Evolutionary conservation across 176 grass and related monocot species (phyloP), one percentile per base, ranked within the genome.

Genomic region (Tillandsia fasciculata): DNA sequence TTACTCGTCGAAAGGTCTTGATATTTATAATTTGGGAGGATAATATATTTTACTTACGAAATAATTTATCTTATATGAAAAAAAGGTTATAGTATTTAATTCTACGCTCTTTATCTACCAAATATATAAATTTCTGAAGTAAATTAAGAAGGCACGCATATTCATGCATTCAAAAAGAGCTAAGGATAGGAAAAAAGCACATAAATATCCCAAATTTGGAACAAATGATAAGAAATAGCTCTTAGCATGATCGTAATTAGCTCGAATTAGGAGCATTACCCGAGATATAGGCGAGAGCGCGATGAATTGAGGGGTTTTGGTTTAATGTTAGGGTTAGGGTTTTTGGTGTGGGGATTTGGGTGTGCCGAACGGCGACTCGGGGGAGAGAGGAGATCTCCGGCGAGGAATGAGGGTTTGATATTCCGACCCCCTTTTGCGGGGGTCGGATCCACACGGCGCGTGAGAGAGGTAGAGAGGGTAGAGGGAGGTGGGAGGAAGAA

Each of bases 341-440:
- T 67, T 17, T n/a, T 22, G 58, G 29, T 20, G 33, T 13, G 9
- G 12, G 29, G 56, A 61, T 23, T 23, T 61, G 17, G 15, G 56
- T 9, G 2, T 1, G 17, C 6, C 15, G 3, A 61, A 20, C 17
- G 22, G 56, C 8, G 56, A 61, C 10, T 61, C 22, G 15, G 56
- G n/a, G 56, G 2, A 20, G 65, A 15, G 65, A 10, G 18, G 13
- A 6, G 15, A 28, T 67, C 65, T n/a, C 65, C 42, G 65, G 27
- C 65, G 65, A 33, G 29, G 15, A 67, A 47, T 67, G 13, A 33
- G 65, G 2, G 14, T 14, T 67, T 67, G 65, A 67, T 67, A 67
- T 67, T 67, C 65, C 65, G 48, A 67, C 65, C 65, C 65, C 65
- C 29, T 11, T 49, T 61, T 33, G 65, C 33, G 20, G 28, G 29